Base-by-base conservation (phyloP, 139 green algal genomes). In the Chlorella sp. region DNA sequence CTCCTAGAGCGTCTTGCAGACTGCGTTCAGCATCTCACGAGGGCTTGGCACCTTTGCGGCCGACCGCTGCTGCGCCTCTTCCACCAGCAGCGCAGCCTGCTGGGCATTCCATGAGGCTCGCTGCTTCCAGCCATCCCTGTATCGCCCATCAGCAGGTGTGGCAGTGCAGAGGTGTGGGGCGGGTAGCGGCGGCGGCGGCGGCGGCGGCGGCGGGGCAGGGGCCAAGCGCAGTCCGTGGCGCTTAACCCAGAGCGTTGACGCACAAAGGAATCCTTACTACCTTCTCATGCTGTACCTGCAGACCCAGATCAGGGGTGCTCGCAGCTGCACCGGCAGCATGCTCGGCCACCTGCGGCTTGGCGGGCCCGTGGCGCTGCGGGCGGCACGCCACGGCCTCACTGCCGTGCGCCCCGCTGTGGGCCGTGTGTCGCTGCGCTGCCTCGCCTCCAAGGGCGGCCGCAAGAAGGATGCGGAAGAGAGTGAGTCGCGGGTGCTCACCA, bases 381-480 rank as follows among this genome's bases (percentile, higher is more conserved):
- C 82, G 21, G 82, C 82, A 19, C 83, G 83, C 1, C 34, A 28
- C 16, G 53, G 81, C 19, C 12, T 42, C 15, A n/a, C 22, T 30
- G 37, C 57, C 64, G 21, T 32, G 36, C 82, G 66, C 60, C 37
- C 83, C 9, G 64, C 64, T 2, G 34, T 40, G 30, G 26, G 22
- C 28, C 83, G 64, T 32, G 32, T 75, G 60, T 36, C 83, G 14
- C 37, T 88, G 37, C 83, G 83, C 64, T 88, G 83, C 83, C 71
- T 88, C 37, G 83, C 83, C 37, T 61, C 83, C 36, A 88, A 88
- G 39, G 83, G 83, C 57, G 60, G 83, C 22, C 81, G 57, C 32
- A 87, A 88, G 83, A 88, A 88, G 83, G 83, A 88, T 3, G 64
- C 83, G 28, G 83, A 88, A 64, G 64, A 88, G 83, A 88, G 83